phyloP scores from a whole-genome alignment of 805 yeast species.

The Candida montana region DNA sequence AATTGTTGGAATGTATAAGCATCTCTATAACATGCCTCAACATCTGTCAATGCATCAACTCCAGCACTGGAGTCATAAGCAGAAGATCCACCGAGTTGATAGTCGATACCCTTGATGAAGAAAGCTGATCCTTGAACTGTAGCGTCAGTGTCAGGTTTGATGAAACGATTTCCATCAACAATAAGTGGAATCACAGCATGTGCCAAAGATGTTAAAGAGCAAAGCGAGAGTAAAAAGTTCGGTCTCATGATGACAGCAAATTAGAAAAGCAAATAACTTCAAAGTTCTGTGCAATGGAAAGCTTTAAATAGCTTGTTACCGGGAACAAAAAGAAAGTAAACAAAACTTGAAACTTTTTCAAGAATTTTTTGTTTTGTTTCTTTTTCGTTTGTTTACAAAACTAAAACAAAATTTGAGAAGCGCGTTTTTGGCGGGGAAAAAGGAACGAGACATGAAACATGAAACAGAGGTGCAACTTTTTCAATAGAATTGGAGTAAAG shows the following conservation, averaged over 20 bases:
- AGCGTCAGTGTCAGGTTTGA: constrained; percentile 44
- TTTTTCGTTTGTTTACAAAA: background rate
- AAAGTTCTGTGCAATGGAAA: no score
- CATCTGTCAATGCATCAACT: constrained; percentile 68
- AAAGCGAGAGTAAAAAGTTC: background rate
- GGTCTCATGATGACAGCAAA: background rate
- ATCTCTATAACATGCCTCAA: constrained; percentile 71
- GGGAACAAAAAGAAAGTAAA: no score
- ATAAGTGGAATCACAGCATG: constrained; percentile 54
- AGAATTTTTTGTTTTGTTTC: background rate
- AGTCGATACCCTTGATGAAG: constrained; percentile 82
- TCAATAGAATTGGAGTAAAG: no score
- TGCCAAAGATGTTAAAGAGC: background rate
- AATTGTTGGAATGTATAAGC: constrained; percentile 71
- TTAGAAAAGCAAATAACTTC: no score
- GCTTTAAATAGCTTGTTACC: no score
- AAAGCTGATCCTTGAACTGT: constrained; percentile 54
- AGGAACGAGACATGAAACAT: background rate
- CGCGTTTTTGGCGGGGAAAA: background rate
- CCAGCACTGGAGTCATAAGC: constrained; percentile 28
- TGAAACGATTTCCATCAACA: constrained; percentile 51
- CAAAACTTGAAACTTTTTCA: background rate
- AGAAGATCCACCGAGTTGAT: constrained; percentile 92
- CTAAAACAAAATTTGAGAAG: background rate
- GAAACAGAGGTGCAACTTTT: no score